Evolutionary conservation across 2,329 filamentous ascomycete genomes (phyloP).

Genomic region (Aspergillus eucalypticola): DNA sequence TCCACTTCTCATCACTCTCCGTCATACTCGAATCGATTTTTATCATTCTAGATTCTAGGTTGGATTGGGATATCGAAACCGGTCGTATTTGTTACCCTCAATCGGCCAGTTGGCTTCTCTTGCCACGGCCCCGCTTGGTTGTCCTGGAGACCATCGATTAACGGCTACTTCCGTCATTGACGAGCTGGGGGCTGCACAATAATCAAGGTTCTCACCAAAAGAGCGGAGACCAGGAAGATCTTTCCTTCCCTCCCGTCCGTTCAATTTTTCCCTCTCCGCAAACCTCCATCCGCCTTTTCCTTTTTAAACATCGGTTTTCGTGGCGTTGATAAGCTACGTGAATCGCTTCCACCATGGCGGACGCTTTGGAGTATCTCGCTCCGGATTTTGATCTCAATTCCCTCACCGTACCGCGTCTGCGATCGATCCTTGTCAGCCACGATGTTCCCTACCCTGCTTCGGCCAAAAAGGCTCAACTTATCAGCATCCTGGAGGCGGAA

Average conservation of each 20-base stretch:
- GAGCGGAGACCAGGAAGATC: neutral
- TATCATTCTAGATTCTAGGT: neutral
- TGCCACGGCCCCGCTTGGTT: constrained; percentile 31
- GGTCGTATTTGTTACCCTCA: neutral
- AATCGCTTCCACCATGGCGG: constrained; percentile 37
- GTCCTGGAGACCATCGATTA: constrained; percentile 39
- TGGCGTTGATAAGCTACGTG: constrained; percentile 6
- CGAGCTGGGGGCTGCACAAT: constrained; percentile 10
- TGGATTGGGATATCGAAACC: neutral
- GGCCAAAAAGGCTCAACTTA: constrained; percentile 86
- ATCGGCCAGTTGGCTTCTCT: constrained; percentile 5
- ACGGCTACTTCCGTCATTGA: constrained; percentile 16
- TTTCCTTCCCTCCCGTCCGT: neutral
- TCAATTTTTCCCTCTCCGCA: neutral
- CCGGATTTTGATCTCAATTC: constrained; percentile 80
- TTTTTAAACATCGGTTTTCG: neutral
- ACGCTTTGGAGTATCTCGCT: constrained; percentile 80
- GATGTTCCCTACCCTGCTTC: constrained; percentile 81
- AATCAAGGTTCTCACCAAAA: constrained; percentile 3
- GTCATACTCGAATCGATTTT: neutral
- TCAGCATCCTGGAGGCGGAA: constrained; percentile 78
- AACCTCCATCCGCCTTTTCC: neutral
- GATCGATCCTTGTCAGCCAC: constrained; percentile 88
- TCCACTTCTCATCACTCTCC: neutral
- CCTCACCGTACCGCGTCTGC: constrained; percentile 83